phyloP scores from a whole-genome alignment of 441 rosid genomes.

The Euphorbia corollata region DNA sequence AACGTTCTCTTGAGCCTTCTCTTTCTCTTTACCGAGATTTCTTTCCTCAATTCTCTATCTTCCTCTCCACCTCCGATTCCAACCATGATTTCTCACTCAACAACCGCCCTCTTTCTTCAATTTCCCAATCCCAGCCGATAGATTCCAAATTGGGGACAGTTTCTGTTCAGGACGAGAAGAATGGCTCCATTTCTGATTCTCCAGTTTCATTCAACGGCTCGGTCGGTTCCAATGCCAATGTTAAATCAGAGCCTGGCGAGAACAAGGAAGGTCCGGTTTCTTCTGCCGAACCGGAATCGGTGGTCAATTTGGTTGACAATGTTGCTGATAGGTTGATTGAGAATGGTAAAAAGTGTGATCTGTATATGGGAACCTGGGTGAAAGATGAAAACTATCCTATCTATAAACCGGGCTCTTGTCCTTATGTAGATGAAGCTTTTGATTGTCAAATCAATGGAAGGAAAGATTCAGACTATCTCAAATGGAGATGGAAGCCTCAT shows the following conservation, averaged over 20 bases:
- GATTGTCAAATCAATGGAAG: slow-evolving; percentile 82
- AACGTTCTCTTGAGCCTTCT: slow-evolving; percentile 47
- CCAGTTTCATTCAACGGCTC: slow-evolving; percentile 2
- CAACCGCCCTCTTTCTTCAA: slow-evolving; percentile 3
- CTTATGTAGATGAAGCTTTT: slow-evolving; percentile 76
- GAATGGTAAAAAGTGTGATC: slow-evolving; percentile 49
- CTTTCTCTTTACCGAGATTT: slow-evolving; percentile 38
- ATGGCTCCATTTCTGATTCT: slow-evolving; percentile 19
- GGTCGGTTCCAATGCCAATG: not conserved
- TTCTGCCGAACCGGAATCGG: slow-evolving; percentile 19
- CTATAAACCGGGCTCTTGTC: slow-evolving; percentile 70
- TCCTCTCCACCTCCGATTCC: slow-evolving; percentile 10
- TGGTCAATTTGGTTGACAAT: slow-evolving; percentile 14
- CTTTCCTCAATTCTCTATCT: slow-evolving; percentile 21
- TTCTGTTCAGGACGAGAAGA: slow-evolving; percentile 17
- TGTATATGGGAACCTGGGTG: slow-evolving; percentile 70
- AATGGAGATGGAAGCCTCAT: slow-evolving; percentile 88
- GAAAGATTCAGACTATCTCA: slow-evolving; percentile 55
- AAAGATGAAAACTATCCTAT: slow-evolving; percentile 54
- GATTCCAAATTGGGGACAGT: not conserved
- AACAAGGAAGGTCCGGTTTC: slow-evolving; percentile 21
- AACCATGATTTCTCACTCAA: not conserved
- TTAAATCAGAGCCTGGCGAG: slow-evolving; percentile 8
- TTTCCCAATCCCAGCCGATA: slow-evolving; percentile 12
- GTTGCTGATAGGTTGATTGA: slow-evolving; percentile 19